Evolutionary conservation across 129 eudicot species (phyloP).

Genomic region (Calendula officinalis): DNA sequence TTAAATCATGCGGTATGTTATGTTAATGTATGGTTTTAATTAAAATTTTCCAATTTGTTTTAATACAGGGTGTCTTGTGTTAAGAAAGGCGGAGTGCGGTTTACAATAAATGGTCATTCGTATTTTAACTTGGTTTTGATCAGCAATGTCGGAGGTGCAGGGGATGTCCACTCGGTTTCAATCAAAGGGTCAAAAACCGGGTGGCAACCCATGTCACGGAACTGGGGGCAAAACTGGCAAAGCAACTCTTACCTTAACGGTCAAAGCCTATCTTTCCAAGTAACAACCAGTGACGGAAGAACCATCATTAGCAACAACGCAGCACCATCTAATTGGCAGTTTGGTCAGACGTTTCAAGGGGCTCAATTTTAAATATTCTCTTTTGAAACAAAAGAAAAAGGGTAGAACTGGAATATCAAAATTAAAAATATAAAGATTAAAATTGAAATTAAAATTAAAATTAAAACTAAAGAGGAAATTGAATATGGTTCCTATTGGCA

Average conservation of each 20-base stretch:
- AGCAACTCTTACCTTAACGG: constrained; percentile 73
- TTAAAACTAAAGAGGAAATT: constrained; percentile 9
- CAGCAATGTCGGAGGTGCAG: constrained; percentile 81
- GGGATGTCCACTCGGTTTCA: constrained; percentile 71
- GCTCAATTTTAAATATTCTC: constrained; percentile 44
- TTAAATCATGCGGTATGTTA: not conserved
- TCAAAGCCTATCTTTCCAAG: constrained; percentile 67
- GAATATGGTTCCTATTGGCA: constrained; percentile 22
- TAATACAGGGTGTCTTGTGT: constrained; percentile 57
- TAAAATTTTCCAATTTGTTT: not conserved
- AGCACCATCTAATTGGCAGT: constrained; percentile 71
- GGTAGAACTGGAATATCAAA: not conserved
- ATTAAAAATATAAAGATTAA: not conserved
- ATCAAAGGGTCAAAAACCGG: constrained; percentile 65
- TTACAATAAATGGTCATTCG: constrained; percentile 79
- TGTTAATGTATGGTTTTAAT: not conserved
- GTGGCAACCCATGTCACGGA: constrained; percentile 85
- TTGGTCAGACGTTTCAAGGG: constrained; percentile 79
- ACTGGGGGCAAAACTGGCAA: constrained; percentile 96
- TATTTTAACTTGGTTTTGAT: constrained; percentile 75
- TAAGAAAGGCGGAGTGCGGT: constrained; percentile 81
- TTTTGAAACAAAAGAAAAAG: not conserved
- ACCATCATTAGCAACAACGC: constrained; percentile 59
- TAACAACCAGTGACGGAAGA: constrained; percentile 77
- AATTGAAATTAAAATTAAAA: not conserved